Conservation (phyloP, 495 filamentous ascomycete genomes). For the Mytilinidion resinicola region DNA sequence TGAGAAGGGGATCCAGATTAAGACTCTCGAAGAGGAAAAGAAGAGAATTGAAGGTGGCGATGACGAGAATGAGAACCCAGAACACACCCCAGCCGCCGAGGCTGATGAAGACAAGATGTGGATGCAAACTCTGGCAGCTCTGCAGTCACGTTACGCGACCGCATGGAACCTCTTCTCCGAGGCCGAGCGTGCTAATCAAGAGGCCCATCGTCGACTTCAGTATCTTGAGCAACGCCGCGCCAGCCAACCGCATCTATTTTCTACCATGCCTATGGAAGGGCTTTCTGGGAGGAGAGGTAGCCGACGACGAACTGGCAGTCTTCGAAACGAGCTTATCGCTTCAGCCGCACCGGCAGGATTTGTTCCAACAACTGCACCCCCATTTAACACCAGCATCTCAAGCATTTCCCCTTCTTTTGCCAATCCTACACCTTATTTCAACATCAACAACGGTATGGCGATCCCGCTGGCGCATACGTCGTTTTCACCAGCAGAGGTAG, state of each 20-base stretch:
- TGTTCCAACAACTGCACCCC: conserved; percentile 9
- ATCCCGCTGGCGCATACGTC: conserved; percentile 4
- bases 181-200: conserved; percentile 21
- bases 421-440: conserved; percentile 30
- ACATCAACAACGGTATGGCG: conserved; percentile 37
- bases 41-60: conserved; percentile 44
- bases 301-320: conserved; percentile 20
- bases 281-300: conserved; percentile 16
- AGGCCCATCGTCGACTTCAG: conserved; percentile 9
- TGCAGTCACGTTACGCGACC: conserved; percentile 46
- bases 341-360: conserved; percentile 23
- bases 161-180: conserved; percentile 19
- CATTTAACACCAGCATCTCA: conserved; percentile 24
- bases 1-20: conserved; percentile 54
- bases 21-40: conserved; percentile 55
- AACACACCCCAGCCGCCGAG: conserved; percentile 44
- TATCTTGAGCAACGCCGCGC: conserved; percentile 23
- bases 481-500: conserved; percentile 34
- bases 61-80: conserved; percentile 44
- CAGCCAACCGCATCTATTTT: conserved; percentile 25
- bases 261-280: conserved; percentile 7
- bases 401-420: conserved; percentile 27
- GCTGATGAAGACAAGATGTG: conserved; percentile 53
- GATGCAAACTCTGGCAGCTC: conserved; percentile 43
- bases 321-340: conserved; percentile 20